Evolutionary conservation across 768 basidiomycete species (phyloP), one percentile per base, ranked within the genome.

Genomic region (Lactarius trivialis): DNA sequence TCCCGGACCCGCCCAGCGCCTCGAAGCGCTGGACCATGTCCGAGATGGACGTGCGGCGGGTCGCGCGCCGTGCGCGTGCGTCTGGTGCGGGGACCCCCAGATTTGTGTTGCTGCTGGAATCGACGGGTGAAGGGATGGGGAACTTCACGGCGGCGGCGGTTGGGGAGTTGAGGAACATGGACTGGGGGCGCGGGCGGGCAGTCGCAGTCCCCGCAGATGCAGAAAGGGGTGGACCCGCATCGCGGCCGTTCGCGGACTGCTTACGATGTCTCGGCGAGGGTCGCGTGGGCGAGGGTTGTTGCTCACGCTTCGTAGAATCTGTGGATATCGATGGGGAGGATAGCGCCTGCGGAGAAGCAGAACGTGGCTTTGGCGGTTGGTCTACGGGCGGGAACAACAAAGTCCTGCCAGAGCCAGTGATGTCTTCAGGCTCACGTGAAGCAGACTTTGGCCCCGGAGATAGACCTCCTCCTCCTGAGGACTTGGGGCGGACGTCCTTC

Each of bases 11-110:
- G 45, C 78, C 80, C 58, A 92, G 84, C 7, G 84, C 82, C 72
- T 93, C 91, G 71, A 85, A 93, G 50, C 78, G 82, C 67, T 89
- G 88, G 28, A 93, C 91, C 83, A 93, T 91, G 69, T 93, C 84
- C 43, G 90, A 85, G 68, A 93, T 93, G 0, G 91, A 93, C 4
- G 85, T 87, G 56, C 90, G 79, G 21, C 91, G 81, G 8, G 71
- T 68, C 7, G 72, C 67, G 2, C 73, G 72, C 34, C 79, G 79
- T 37, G 77, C 73, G 48, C 72, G 78, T 4, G 75, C 60, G 54
- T 81, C 79, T 52, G 76, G 77, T 2, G 85, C 80, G 21, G 83
- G 79, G 48, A 76, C 69, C 11, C 86, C 55, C 75, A 72, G 62
- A 15, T 59, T 41, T 15, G 68, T 39, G n/a, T n/a, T n/a, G 67